Evolutionary conservation across 2,329 filamentous ascomycete genomes (phyloP).

Genomic region (Talaromyces piceae): DNA sequence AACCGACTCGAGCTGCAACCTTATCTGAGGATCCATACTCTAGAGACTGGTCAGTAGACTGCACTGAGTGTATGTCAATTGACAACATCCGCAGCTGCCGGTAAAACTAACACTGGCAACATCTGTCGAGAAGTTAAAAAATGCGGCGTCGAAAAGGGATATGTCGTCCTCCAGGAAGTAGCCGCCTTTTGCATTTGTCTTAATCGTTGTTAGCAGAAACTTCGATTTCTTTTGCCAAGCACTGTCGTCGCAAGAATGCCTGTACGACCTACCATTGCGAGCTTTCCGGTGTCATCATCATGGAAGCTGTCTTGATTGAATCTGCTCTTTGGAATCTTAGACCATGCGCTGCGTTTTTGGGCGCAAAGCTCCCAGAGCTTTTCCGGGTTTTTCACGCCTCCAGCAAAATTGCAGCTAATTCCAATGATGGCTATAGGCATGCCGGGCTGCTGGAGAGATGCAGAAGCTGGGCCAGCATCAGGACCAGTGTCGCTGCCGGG

Average conservation of each 20-base stretch:
- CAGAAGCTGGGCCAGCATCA: neutral
- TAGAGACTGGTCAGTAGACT: neutral
- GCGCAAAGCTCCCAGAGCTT: constrained; percentile 17
- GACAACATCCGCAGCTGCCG: neutral
- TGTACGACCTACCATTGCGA: neutral
- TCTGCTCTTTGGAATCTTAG: constrained; percentile 14
- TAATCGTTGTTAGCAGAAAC: neutral
- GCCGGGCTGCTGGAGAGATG: neutral
- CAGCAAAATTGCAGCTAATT: constrained; percentile 16
- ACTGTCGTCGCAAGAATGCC: neutral
- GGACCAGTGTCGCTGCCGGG: neutral
- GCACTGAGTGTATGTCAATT: neutral
- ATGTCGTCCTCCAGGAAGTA: constrained; percentile 16
- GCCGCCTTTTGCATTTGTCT: constrained; percentile 11
- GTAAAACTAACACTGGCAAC: neutral
- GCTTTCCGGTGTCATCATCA: constrained; percentile 13
- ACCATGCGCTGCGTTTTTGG: constrained; percentile 6
- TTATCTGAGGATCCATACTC: constrained; percentile 1
- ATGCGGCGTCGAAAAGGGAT: constrained; percentile 22
- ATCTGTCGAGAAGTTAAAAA: constrained; percentile 12
- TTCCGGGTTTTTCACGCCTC: constrained; percentile 11
- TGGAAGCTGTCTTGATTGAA: constrained; percentile 15
- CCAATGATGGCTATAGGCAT: constrained; percentile 18
- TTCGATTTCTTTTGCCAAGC: neutral
- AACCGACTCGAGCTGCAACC: constrained; percentile 23